These are phyloP conservation scores for Wilhelminamyces savonicus DNA, from an alignment of 805 yeast species.

Conservation along the genomic window DNA sequence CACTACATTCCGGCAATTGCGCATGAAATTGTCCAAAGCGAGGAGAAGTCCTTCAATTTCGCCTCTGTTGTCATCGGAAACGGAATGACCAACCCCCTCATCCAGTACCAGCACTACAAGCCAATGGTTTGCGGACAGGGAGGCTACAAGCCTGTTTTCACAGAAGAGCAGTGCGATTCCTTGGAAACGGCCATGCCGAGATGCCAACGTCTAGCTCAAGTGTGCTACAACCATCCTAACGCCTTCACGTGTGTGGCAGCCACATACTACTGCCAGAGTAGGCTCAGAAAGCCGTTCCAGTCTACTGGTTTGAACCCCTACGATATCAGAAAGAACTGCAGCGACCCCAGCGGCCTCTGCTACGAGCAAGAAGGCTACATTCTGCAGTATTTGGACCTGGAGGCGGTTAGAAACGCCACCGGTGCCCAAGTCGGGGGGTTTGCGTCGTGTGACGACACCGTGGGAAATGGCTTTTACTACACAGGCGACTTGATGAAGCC, in stretches of 20 bases:
- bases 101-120: conserved; percentile 4
- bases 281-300: conserved; percentile 51
- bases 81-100: conserved; percentile 5
- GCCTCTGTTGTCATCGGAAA: conserved; percentile 6
- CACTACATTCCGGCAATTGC: conserved; percentile 92
- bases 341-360: conserved; percentile 59
- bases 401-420: conserved; percentile 68
- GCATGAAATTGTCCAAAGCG: conserved; percentile 64
- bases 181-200: conserved; percentile 60
- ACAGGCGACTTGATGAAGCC: conserved; percentile 92
- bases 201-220: conserved; percentile 41
- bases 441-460: conserved; percentile 38
- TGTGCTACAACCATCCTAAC: conserved; percentile 25
- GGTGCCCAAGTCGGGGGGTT: conserved; percentile 69
- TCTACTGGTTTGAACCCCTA: conserved; percentile 85
- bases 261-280: conserved; percentile 79
- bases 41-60: conserved; percentile 33
- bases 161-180: conserved; percentile 57
- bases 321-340: conserved; percentile 76
- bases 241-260: conserved; percentile 79
- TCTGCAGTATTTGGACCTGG: conserved; percentile 71
- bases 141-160: conserved; percentile 70
- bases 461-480: neutral
- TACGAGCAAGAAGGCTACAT: conserved; percentile 73
- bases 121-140: conserved; percentile 89